Conservation (phyloP, 2,329 filamentous ascomycete species). For the Nannizziopsis barbatae region DNA sequence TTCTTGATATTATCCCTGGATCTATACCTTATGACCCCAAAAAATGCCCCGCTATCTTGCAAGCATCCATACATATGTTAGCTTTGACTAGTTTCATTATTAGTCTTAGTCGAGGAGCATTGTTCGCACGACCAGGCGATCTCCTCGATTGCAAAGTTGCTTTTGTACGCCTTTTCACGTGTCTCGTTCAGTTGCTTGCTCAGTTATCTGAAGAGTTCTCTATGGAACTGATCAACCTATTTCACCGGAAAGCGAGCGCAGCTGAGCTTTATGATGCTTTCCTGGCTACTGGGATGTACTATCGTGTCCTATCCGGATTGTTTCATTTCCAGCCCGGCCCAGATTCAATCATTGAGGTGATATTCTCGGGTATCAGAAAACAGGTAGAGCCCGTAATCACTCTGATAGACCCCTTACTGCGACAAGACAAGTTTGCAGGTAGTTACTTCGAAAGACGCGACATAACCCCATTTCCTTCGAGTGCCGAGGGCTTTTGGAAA, state of each 20-base stretch:
- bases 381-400: background rate
- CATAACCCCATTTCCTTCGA: background rate
- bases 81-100: slow-evolving; percentile 16
- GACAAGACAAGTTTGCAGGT: background rate
- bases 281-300: slow-evolving; percentile 12
- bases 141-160: slow-evolving; percentile 11
- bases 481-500: background rate
- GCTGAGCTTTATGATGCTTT: slow-evolving; percentile 17
- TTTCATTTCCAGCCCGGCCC: slow-evolving; percentile 4
- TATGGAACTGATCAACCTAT: background rate
- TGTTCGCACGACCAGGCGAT: slow-evolving; percentile 13
- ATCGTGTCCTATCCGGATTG: slow-evolving; percentile 5
- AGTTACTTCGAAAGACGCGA: background rate
- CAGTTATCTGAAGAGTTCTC: slow-evolving; percentile 15
- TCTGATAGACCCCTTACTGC: background rate
- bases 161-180: slow-evolving; percentile 16
- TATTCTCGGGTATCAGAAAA: slow-evolving; percentile 1
- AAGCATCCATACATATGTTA: slow-evolving; percentile 12
- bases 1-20: slow-evolving; percentile 8
- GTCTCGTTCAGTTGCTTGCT: slow-evolving; percentile 15
- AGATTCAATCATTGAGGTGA: slow-evolving; percentile 8
- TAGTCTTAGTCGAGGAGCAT: slow-evolving; percentile 11
- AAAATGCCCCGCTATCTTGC: background rate
- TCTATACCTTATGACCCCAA: slow-evolving; percentile 8
- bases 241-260: slow-evolving; percentile 15